These are phyloP conservation scores for Massariosphaeria phaeospora DNA, from an alignment of 495 filamentous ascomycete genomes.

Conservation along the genomic window DNA sequence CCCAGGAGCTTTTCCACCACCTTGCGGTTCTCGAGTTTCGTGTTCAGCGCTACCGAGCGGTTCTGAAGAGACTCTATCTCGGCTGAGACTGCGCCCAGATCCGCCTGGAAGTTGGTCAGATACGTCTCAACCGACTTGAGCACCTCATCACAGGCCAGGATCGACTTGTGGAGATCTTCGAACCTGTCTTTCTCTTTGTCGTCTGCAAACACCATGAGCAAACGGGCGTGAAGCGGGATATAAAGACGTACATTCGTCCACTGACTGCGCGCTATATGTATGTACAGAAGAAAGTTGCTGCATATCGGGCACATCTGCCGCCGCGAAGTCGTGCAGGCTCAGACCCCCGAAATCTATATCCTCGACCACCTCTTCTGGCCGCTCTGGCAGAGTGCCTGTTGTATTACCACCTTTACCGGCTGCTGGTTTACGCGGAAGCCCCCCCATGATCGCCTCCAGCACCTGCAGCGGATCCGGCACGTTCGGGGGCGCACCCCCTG, in stretches of 20 bases:
- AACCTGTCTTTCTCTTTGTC: constrained; percentile 84
- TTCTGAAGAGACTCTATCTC: constrained; percentile 92
- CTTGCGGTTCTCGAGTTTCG: constrained; percentile 82
- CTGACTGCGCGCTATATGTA: constrained; percentile 59
- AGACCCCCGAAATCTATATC: constrained; percentile 76
- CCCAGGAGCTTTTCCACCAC: constrained; percentile 83
- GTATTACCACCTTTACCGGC: constrained; percentile 1
- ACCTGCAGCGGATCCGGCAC: constrained; percentile 68
- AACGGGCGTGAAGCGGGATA: constrained; percentile 3
- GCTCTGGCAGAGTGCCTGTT: constrained; percentile 26
- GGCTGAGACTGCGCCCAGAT: constrained; percentile 82
- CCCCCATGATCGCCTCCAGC: constrained; percentile 65
- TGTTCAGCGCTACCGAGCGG: constrained; percentile 75
- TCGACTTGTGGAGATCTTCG: constrained; percentile 84
- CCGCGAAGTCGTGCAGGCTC: constrained; percentile 67
- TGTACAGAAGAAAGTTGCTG: constrained; percentile 39
- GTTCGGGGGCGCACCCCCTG: constrained; percentile 47
- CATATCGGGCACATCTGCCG: constrained; percentile 40
- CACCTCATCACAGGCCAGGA: constrained; percentile 85
- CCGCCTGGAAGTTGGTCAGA: constrained; percentile 84
- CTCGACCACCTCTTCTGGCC: constrained; percentile 48
- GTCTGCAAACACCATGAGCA: constrained; percentile 48
- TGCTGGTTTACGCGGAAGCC: constrained; percentile 34
- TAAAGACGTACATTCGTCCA: constrained; percentile 64
- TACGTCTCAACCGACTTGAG: constrained; percentile 89